phyloP scores from a whole-genome alignment of 257 asterid species.

The Solanum neorickii region DNA sequence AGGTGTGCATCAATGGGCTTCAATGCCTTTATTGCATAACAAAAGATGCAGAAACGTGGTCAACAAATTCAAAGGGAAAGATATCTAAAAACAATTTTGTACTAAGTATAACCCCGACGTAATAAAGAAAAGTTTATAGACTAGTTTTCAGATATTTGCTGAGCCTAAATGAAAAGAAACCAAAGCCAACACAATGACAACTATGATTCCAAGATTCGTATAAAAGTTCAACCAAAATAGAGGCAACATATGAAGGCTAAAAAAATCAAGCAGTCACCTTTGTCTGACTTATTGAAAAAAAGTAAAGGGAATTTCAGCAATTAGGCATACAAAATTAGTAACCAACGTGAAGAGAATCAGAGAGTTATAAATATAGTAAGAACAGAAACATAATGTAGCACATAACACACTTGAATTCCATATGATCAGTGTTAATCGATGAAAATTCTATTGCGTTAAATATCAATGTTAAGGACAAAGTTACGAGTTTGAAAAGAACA shows the following conservation, averaged over 20 bases:
- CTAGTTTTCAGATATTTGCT: no score
- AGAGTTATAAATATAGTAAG: neutral
- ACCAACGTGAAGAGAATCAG: neutral
- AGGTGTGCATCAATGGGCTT: no score
- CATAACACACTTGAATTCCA: neutral
- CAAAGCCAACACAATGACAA: no score
- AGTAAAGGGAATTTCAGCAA: neutral
- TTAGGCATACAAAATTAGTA: neutral
- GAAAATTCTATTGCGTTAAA: neutral
- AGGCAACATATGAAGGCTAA: neutral
- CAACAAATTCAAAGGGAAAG: no score
- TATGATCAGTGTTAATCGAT: neutral
- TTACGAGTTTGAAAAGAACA: neutral
- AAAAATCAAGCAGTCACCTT: neutral
- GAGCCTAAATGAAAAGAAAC: no score
- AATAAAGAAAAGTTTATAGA: no score
- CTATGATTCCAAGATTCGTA: no score
- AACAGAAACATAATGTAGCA: neutral
- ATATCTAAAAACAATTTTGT: no score
- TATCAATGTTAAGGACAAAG: neutral
- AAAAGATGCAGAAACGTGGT: no score
- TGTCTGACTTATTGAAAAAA: neutral
- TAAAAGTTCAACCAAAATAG: no score
- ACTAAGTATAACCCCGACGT: no score
- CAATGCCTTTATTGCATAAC: no score